Conservation (phyloP, 176 grass and related monocot genomes). For the Neostapfia colusana region DNA sequence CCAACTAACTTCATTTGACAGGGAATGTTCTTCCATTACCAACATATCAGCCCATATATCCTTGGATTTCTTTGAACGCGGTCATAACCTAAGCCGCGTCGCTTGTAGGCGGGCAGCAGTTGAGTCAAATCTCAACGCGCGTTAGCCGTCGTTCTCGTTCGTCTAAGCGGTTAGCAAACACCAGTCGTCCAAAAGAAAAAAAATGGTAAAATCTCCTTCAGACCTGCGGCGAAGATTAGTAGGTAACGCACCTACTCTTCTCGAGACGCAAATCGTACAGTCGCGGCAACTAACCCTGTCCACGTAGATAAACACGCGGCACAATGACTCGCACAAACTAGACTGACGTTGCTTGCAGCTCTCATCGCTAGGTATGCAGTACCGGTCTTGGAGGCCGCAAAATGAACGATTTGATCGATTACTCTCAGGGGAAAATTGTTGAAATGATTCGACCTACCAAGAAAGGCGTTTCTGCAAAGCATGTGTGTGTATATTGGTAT, state of each 20-base stretch:
- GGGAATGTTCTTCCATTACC: neutral
- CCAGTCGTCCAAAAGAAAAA: neutral
- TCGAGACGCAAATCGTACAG: neutral
- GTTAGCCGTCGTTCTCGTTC: conserved; percentile 1
- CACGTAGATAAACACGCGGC: conserved; percentile 10
- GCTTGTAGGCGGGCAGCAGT: neutral
- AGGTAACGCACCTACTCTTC: neutral
- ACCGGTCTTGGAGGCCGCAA: conserved; percentile 24
- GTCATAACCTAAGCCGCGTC: neutral
- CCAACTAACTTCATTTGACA: conserved; percentile 5
- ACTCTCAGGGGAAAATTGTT: neutral
- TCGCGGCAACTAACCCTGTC: neutral
- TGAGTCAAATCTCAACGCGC: conserved; percentile 38
- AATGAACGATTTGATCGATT: conserved; percentile 25
- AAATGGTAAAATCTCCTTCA: neutral
- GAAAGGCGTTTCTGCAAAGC: neutral
- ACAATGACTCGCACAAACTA: neutral
- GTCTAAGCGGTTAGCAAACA: neutral
- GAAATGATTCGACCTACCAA: neutral
- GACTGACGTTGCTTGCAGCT: neutral
- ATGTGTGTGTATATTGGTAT: neutral
- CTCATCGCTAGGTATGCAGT: conserved; percentile 16
- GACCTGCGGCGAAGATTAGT: neutral
- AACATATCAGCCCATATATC: neutral
- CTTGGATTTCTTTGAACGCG: conserved; percentile 9